phyloP scores from a whole-genome alignment of 2,329 filamentous ascomycete species.

The Clonostachys rhizophaga region DNA sequence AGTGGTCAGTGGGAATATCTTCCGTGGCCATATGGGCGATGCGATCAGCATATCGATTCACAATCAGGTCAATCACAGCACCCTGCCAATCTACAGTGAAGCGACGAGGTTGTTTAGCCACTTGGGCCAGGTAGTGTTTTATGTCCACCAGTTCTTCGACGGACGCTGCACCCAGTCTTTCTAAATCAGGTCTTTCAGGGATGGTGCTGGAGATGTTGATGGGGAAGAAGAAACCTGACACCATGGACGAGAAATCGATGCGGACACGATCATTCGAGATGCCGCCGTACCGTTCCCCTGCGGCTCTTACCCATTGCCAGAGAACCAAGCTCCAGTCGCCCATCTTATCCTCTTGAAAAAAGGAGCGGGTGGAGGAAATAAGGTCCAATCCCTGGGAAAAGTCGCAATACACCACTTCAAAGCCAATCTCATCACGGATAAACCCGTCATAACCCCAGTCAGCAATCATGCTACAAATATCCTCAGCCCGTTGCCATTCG shows the following conservation, averaged over 20 bases:
- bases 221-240: slow-evolving; percentile 45
- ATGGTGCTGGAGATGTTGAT: slow-evolving; percentile 41
- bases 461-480: slow-evolving; percentile 49
- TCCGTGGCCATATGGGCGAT: slow-evolving; percentile 33
- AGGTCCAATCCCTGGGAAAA: slow-evolving; percentile 42
- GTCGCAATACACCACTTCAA: slow-evolving; percentile 66
- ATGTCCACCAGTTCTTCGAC: slow-evolving; percentile 23
- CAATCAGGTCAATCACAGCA: slow-evolving; percentile 56
- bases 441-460: slow-evolving; percentile 59
- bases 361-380: slow-evolving; percentile 20
- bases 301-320: slow-evolving; percentile 34
- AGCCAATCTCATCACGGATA: slow-evolving; percentile 64
- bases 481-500: slow-evolving; percentile 46
- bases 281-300: slow-evolving; percentile 37
- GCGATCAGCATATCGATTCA: slow-evolving; percentile 54
- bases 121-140: slow-evolving; percentile 34
- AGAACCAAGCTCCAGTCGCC: slow-evolving; percentile 15
- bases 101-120: slow-evolving; percentile 26
- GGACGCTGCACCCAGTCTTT: slow-evolving; percentile 19
- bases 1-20: slow-evolving; percentile 14
- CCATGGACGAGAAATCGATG: slow-evolving; percentile 45
- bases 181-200: slow-evolving; percentile 20
- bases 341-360: slow-evolving; percentile 8
- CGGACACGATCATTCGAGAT: slow-evolving; percentile 32
- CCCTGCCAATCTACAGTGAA: slow-evolving; percentile 57